Evolutionary conservation across 2,329 filamentous ascomycete genomes (phyloP).

Genomic region (Leptographium lundbergii): DNA sequence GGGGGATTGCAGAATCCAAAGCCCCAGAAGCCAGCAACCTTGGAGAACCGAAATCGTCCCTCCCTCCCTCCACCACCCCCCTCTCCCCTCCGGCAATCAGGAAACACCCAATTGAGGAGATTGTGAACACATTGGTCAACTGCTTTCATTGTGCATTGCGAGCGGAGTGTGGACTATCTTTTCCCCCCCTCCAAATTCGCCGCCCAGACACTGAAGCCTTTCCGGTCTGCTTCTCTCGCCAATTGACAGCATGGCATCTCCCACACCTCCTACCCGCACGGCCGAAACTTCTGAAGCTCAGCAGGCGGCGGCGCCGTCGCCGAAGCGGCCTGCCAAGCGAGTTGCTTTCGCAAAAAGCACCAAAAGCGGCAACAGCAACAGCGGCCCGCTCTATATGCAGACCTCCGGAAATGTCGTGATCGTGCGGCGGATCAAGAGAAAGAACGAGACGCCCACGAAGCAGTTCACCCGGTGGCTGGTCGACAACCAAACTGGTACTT

Average conservation of each 20-base stretch:
- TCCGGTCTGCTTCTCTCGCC: neutral
- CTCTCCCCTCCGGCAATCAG: neutral
- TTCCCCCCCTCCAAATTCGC: neutral
- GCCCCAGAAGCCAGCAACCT: neutral
- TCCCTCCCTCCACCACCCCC: too few relatives aligned
- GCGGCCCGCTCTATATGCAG: slow-evolving; percentile 46
- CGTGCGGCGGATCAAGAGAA: slow-evolving; percentile 44
- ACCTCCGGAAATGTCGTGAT: slow-evolving; percentile 39
- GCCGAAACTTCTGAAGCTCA: neutral
- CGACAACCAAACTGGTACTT: slow-evolving; percentile 64
- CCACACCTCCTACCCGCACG: neutral
- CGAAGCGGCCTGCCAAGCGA: slow-evolving; percentile 15
- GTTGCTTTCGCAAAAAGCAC: slow-evolving; percentile 12
- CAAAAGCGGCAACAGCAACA: slow-evolving; percentile 31
- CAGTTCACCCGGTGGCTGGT: slow-evolving; percentile 57
- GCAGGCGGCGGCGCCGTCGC: slow-evolving; percentile 6
- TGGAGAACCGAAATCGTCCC: neutral
- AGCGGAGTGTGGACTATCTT: neutral
- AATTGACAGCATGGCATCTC: neutral
- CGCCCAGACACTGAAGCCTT: neutral
- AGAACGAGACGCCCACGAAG: slow-evolving; percentile 48
- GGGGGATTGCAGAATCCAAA: neutral
- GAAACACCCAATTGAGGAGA: slow-evolving; percentile 2
- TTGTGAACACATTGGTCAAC: neutral
- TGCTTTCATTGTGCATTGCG: neutral